Evolutionary conservation across 352 stramenopile species (phyloP).

Genomic region (Blastocystis sp.): DNA sequence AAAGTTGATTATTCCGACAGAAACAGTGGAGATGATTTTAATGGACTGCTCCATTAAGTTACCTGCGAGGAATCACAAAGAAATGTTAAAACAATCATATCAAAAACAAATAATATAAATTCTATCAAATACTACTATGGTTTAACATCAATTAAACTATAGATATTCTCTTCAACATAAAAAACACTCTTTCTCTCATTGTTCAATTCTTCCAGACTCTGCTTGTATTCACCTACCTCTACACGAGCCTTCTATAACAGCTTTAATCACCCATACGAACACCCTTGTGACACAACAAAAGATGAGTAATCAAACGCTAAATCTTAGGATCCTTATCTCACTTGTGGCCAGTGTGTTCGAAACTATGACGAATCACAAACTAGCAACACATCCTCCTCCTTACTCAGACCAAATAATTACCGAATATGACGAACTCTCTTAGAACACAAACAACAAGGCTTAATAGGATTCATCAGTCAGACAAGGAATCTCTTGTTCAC

Average conservation of each 20-base stretch:
- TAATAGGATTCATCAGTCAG: slow-evolving; percentile 88
- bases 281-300: slow-evolving; percentile 91
- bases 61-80: too few relatives aligned
- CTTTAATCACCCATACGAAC: slow-evolving; percentile 3
- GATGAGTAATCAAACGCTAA: slow-evolving; percentile 96
- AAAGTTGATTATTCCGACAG: too few relatives aligned
- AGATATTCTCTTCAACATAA: not conserved
- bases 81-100: too few relatives aligned
- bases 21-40: too few relatives aligned
- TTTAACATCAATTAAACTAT: too few relatives aligned
- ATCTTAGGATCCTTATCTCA: slow-evolving; percentile 98
- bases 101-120: too few relatives aligned
- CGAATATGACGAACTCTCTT: slow-evolving; percentile 99
- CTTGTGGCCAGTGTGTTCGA: slow-evolving; percentile 95
- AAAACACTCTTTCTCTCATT: not conserved
- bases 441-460: slow-evolving; percentile 93
- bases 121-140: too few relatives aligned
- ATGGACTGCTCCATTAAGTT: too few relatives aligned
- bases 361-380: slow-evolving; percentile 96
- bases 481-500: slow-evolving; percentile 89
- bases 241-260: not conserved
- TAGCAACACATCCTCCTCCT: slow-evolving; percentile 99
- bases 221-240: slow-evolving; percentile 3
- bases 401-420: slow-evolving; percentile 99
- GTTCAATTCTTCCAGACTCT: slow-evolving; percentile 22